Percentiles rank a stretch among this genome's conserved stretches.
These are phyloP conservation scores for Coccomyxa sp. DNA, from an alignment of 139 green algal genomes.

Conservation along the genomic window DNA sequence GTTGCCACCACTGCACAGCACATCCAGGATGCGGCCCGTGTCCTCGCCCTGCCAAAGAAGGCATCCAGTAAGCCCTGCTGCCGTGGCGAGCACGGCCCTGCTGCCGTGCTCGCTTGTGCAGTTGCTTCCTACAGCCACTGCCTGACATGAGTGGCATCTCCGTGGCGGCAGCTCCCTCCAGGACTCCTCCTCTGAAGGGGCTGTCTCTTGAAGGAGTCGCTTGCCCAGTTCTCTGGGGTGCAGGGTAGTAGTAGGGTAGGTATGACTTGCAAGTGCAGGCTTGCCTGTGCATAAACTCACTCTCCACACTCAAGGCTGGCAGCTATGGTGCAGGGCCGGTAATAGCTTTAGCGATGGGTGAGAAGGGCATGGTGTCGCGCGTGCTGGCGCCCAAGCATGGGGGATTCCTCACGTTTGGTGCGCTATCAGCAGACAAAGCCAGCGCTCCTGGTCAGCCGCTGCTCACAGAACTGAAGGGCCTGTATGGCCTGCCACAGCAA, in stretches of 20 bases:
- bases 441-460: slow-evolving; percentile 45
- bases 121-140: not conserved
- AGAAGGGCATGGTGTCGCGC: slow-evolving; percentile 74
- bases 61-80: not conserved
- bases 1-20: slow-evolving; percentile 85
- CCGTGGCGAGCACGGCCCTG: not conserved
- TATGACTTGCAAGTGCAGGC: too few species aligned
- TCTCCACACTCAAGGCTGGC: too few species aligned
- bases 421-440: slow-evolving; percentile 55
- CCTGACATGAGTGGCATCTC: not conserved
- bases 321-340: slow-evolving; percentile 52
- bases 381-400: slow-evolving; percentile 94
- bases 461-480: slow-evolving; percentile 41
- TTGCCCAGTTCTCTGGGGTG: too few species aligned
- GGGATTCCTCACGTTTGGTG: slow-evolving; percentile 91
- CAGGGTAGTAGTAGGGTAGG: too few species aligned
- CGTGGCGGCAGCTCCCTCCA: too few species aligned
- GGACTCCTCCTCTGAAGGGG: too few species aligned
- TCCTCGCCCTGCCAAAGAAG: slow-evolving; percentile 68
- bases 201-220: too few species aligned
- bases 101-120: not conserved
- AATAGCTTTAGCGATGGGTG: slow-evolving; percentile 93
- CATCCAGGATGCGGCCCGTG: slow-evolving; percentile 63
- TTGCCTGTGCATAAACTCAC: too few species aligned
- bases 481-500: slow-evolving; percentile 65